phyloP scores from a whole-genome alignment of 257 asterid species.

The Cynanchum wilfordii region DNA sequence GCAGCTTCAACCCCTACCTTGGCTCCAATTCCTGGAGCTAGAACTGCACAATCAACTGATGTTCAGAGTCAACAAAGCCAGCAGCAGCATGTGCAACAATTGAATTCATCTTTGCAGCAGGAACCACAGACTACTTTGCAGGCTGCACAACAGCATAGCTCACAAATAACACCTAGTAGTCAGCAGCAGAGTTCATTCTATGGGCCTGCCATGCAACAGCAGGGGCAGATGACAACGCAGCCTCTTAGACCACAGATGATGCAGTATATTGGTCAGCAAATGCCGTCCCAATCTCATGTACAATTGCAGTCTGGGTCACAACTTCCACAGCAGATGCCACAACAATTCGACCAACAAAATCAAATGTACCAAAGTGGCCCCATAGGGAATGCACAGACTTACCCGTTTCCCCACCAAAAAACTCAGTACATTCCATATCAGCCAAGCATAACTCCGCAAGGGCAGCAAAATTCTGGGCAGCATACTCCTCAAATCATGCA shows the following conservation, averaged over 20 bases:
- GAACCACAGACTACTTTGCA: conserved; percentile 32
- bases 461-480: conserved; percentile 50
- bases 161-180: conserved; percentile 37
- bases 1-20: conserved; percentile 48
- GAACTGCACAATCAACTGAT: conserved; percentile 42
- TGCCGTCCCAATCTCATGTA: conserved; percentile 37
- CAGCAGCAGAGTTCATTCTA: conserved; percentile 55
- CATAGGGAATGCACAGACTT: conserved; percentile 54
- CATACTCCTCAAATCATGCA: conserved; percentile 45
- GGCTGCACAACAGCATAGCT: conserved; percentile 30
- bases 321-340: conserved; percentile 34
- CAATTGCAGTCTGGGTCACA: conserved; percentile 45
- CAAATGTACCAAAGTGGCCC: conserved; percentile 50
- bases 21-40: conserved; percentile 62
- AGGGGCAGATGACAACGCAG: conserved; percentile 39
- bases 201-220: conserved; percentile 44
- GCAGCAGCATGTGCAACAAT: conserved; percentile 36
- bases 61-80: conserved; percentile 33
- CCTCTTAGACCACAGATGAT: conserved; percentile 41
- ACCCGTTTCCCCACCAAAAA: conserved; percentile 49
- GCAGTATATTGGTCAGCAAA: conserved; percentile 54
- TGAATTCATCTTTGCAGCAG: conserved; percentile 37
- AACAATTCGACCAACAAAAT: conserved; percentile 44
- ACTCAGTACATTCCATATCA: conserved; percentile 52
- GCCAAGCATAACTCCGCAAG: conserved; percentile 53